Percentiles rank a stretch among this genome's conserved stretches.
These are phyloP conservation scores for Helminthosporium solani DNA, from an alignment of 2,329 filamentous ascomycete species.

Conservation along the genomic window DNA sequence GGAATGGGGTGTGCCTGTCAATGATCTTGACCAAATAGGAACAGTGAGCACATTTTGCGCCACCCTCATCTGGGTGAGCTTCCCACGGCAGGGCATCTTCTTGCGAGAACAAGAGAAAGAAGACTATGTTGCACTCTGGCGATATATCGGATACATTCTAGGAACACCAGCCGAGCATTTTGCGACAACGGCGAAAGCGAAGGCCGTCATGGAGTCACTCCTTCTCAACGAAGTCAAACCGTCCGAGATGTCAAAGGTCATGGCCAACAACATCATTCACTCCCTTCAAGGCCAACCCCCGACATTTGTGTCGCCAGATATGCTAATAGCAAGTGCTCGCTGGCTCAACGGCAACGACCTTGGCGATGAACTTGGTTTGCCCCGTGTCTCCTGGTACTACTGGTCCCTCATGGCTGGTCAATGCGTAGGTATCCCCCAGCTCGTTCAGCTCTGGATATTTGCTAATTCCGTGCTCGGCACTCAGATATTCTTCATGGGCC, in stretches of 20 bases:
- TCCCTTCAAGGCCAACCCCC: conserved; percentile 67
- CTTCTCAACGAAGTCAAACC: conserved; percentile 67
- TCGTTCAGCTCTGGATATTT: not conserved
- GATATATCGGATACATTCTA: conserved; percentile 70
- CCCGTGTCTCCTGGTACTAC: conserved; percentile 59
- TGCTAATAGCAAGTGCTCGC: conserved; percentile 66
- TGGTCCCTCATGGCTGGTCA: conserved; percentile 63
- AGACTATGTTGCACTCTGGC: conserved; percentile 75
- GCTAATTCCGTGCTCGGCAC: not conserved
- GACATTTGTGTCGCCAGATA: conserved; percentile 63
- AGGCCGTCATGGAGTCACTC: conserved; percentile 66
- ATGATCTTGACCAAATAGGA: conserved; percentile 71
- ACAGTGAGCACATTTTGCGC: conserved; percentile 72
- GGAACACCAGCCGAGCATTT: conserved; percentile 66
- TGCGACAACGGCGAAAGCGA: conserved; percentile 56
- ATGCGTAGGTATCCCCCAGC: conserved; percentile 42
- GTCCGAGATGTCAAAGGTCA: conserved; percentile 59
- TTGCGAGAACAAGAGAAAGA: conserved; percentile 61
- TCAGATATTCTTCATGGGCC: conserved; percentile 59
- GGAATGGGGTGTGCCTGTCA: conserved; percentile 66
- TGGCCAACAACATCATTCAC: conserved; percentile 75
- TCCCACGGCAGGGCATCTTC: conserved; percentile 72
- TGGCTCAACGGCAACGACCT: conserved; percentile 70
- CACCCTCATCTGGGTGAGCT: conserved; percentile 65
- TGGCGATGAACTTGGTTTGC: conserved; percentile 59